Conservation (phyloP, 2,329 filamentous ascomycete species). For the Phyllosticta citribraziliensis region DNA sequence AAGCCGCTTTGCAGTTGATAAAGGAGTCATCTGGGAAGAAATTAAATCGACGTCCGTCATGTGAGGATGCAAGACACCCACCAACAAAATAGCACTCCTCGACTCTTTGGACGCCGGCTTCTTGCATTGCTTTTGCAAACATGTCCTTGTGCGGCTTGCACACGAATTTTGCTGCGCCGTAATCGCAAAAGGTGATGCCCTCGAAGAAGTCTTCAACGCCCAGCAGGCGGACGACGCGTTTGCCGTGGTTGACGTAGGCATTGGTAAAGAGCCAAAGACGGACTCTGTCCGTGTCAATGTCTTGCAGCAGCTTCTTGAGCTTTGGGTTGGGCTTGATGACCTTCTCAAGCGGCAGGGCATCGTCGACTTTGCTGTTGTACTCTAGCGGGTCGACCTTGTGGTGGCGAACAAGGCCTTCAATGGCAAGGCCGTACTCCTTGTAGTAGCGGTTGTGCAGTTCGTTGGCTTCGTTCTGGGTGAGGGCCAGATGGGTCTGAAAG, state of each 20-base stretch:
- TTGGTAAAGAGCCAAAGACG: constrained; percentile 94
- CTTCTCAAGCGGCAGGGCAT: constrained; percentile 77
- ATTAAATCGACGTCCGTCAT: not conserved
- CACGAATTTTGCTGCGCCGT: constrained; percentile 59
- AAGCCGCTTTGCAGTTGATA: constrained; percentile 67
- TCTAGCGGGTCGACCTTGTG: constrained; percentile 92
- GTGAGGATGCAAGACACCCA: constrained; percentile 37
- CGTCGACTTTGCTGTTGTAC: constrained; percentile 91
- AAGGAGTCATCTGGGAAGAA: constrained; percentile 65
- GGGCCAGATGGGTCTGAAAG: constrained; percentile 59
- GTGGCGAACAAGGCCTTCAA: constrained; percentile 86
- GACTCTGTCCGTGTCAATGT: constrained; percentile 75
- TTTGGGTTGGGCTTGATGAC: constrained; percentile 71
- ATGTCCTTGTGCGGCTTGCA: constrained; percentile 81
- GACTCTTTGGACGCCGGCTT: constrained; percentile 59
- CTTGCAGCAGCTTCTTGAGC: constrained; percentile 65
- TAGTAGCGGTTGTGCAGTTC: constrained; percentile 88
- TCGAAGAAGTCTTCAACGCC: constrained; percentile 84
- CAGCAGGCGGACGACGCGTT: constrained; percentile 69
- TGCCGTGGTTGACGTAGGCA: constrained; percentile 82
- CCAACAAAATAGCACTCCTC: constrained; percentile 88
- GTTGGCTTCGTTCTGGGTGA: constrained; percentile 69
- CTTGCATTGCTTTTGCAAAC: constrained; percentile 80
- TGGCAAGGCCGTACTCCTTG: constrained; percentile 89
- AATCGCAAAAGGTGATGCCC: constrained; percentile 91